A percentile compares a stretch with the other conserved stretches of the same genome.
Conservation (phyloP, 345 rosid species). For the Sonneratia caseolaris region DNA sequence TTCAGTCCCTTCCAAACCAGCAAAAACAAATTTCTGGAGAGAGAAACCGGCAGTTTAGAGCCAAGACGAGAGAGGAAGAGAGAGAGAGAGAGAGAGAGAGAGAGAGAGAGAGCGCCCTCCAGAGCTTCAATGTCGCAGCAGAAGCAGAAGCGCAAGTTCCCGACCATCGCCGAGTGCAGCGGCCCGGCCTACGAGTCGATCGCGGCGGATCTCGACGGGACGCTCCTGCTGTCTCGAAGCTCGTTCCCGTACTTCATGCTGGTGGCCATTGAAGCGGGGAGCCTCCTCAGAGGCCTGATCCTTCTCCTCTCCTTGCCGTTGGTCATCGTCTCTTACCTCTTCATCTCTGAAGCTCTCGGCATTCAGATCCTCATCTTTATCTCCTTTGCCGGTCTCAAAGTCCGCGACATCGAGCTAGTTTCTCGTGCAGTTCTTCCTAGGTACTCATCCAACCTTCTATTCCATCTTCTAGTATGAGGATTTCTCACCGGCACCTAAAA, state of each 20-base stretch:
- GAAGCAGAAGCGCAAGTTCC: constrained; percentile 25
- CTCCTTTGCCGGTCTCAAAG: constrained; percentile 69
- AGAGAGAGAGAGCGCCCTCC: background rate
- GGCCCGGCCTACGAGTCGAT: constrained; percentile 44
- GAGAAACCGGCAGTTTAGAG: too few relatives aligned
- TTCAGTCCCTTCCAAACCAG: too few relatives aligned
- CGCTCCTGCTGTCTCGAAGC: constrained; percentile 72
- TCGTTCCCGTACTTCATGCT: constrained; percentile 92
- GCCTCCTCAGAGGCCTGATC: constrained; percentile 64
- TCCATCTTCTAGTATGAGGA: background rate
- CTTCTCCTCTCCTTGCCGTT: constrained; percentile 69
- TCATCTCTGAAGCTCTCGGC: constrained; percentile 75
- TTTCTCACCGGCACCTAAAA: too few relatives aligned
- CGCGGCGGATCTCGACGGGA: constrained; percentile 94
- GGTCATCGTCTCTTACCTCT: constrained; percentile 53
- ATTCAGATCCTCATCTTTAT: constrained; percentile 84
- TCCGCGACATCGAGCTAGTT: constrained; percentile 80
- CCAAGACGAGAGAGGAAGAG: too few relatives aligned
- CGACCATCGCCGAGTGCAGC: constrained; percentile 40
- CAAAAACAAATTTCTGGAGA: background rate
- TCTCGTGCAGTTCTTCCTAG: constrained; percentile 87
- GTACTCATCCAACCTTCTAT: constrained; percentile 16
- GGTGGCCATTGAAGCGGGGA: constrained; percentile 86
- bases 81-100: constrained; percentile 2
- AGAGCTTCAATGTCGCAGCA: constrained; percentile 21